Percentiles rank a stretch among this genome's conserved stretches.
Evolutionary conservation across 176 grass and related monocot species (phyloP).

Genomic region (Eragrostis nindensis): DNA sequence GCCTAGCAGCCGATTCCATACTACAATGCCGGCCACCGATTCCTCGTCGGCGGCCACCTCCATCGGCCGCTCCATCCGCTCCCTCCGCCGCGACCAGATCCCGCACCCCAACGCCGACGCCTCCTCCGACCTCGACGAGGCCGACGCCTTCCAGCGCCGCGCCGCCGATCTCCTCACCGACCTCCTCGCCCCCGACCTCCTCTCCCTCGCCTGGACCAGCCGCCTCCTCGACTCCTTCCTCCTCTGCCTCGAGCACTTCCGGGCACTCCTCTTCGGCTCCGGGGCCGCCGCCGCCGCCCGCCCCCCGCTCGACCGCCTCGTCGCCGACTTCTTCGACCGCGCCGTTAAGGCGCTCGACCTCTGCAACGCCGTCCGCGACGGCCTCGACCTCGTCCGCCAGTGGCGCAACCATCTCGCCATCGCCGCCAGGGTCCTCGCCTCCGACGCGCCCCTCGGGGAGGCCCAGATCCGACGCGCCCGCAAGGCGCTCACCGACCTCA

Average conservation of each 20-base stretch:
- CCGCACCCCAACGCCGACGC: conserved; percentile 24
- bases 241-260: conserved; percentile 83
- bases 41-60: conserved; percentile 52
- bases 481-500: conserved; percentile 89
- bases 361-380: conserved; percentile 90
- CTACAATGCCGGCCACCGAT: conserved; percentile 57
- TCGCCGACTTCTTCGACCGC: conserved; percentile 91
- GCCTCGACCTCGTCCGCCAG: conserved; percentile 75
- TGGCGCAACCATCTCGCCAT: conserved; percentile 80
- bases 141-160: conserved; percentile 68
- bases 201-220: conserved; percentile 76
- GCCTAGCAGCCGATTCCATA: not conserved
- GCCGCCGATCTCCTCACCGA: conserved; percentile 42
- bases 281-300: not conserved
- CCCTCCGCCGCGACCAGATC: conserved; percentile 56
- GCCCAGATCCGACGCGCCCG: conserved; percentile 82
- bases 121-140: conserved; percentile 45
- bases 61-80: conserved; percentile 55
- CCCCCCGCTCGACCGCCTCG: conserved; percentile 68
- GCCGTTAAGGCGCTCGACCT: conserved; percentile 92
- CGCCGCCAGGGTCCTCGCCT: conserved; percentile 51
- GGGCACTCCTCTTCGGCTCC: conserved; percentile 52
- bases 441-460: conserved; percentile 54
- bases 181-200: conserved; percentile 7
- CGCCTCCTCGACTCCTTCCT: conserved; percentile 77